Conservation (phyloP, 257 asterid species). For the Gentiana dahurica region DNA sequence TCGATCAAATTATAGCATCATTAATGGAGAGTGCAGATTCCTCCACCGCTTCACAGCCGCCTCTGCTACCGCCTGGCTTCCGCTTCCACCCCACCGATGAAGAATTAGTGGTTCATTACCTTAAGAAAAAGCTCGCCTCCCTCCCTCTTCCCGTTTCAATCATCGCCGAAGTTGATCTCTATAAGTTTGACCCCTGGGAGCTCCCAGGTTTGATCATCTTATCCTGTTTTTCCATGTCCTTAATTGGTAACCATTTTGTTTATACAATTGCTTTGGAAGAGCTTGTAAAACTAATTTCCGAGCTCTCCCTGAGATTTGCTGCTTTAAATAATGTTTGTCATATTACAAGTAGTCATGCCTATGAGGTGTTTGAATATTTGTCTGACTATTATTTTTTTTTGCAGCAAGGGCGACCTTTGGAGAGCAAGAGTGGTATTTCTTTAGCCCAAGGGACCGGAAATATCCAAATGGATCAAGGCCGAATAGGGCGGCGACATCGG, state of each 20-base stretch:
- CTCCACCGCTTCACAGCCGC: slow-evolving; percentile 26
- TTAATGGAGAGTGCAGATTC: slow-evolving; percentile 34
- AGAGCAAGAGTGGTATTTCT: no score
- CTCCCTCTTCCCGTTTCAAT: slow-evolving; percentile 38
- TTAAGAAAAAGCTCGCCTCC: slow-evolving; percentile 38
- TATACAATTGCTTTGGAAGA: no score
- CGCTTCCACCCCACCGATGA: slow-evolving; percentile 54
- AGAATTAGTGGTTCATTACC: slow-evolving; percentile 42
- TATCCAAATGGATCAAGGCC: slow-evolving; percentile 41
- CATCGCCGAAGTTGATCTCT: slow-evolving; percentile 44
- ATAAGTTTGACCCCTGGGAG: slow-evolving; percentile 51
- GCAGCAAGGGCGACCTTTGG: no score
- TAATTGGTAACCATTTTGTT: no score
- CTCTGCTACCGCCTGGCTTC: slow-evolving; percentile 40
- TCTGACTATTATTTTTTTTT: no score
- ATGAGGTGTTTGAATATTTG: no score
- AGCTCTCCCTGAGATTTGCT: no score
- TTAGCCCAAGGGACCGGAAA: no score
- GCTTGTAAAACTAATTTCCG: no score
- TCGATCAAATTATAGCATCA: not conserved
- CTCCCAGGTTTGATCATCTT: slow-evolving; percentile 24
- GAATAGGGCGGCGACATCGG: slow-evolving; percentile 42
- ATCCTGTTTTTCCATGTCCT: no score
- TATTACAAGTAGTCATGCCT: no score
- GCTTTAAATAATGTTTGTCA: no score